Evolutionary conservation across 352 stramenopile genomes (phyloP), one percentile per base, ranked within the genome.

Genomic region (Phytopythium oedochilum): DNA sequence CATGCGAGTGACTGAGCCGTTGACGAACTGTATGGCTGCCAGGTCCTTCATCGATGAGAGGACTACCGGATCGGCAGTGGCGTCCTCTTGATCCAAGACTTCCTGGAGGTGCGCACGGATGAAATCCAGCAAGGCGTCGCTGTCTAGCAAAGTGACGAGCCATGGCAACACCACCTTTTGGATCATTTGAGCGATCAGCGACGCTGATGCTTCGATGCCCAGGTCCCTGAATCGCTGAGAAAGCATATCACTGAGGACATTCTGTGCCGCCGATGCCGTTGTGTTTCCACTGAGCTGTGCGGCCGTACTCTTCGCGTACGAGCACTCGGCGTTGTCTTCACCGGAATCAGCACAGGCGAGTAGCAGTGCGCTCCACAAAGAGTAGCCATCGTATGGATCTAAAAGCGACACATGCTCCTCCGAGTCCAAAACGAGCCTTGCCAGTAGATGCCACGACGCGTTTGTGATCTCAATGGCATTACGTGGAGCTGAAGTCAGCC

Each of bases 11-110:
- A 73, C 56, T 11, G 61, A 73, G 2, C 47, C 67, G 36, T 75
- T 83, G 11, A 72, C 55, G 26, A 89, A 89, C 49, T 89, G 78
- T 20, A 64, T 48, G 11, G 65, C 54, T 17, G 67, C 64, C 15
- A 85, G 52, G 35, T 79, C 57, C n/a, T 55, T 14, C 34, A 74
- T 62, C 15, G 20, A 56, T 4, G 43, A 47, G n/a, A 31, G 6
- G 32, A 17, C 5, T 26, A 45, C 18, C 2, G n/a, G 10, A 22
- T n/a, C 31, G 18, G 9, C 65, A n/a, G n/a, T 35, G 1, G 42
- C 10, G n/a, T 63, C 50, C 0, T 56, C 51, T 43, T 61, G 46
- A 1, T 40, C 31, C 15, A 38, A 34, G 10, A 70, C 47, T 0
- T 56, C 12, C 2, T 57, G 56, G 22, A 74, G 59, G 6, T 68